phyloP scores from a whole-genome alignment of 257 asterid genomes.

The Jaltomata sinuosa region DNA sequence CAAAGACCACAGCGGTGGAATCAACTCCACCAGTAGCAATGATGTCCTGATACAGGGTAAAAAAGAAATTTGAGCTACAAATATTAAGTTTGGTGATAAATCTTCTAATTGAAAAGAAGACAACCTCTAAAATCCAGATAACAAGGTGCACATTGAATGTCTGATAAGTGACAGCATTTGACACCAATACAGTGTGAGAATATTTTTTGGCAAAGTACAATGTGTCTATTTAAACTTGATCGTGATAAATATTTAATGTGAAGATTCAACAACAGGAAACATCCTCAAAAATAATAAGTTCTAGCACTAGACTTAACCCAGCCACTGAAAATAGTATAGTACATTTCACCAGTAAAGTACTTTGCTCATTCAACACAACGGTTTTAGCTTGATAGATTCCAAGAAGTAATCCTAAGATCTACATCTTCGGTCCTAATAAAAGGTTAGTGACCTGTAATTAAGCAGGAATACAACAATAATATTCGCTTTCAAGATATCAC shows the following conservation, averaged over 20 bases:
- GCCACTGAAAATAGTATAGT: not conserved
- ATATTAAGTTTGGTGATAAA: not conserved
- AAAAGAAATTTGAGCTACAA: not conserved
- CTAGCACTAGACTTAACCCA: not conserved
- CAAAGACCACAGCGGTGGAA: slow-evolving; percentile 76
- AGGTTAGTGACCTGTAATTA: not conserved
- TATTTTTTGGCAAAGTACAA: not conserved
- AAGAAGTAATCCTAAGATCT: not conserved
- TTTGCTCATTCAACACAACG: not conserved
- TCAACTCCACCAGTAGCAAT: slow-evolving; percentile 92
- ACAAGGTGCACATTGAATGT: not conserved
- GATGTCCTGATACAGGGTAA: slow-evolving; percentile 43
- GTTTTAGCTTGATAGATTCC: not conserved
- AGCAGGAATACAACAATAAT: not conserved
- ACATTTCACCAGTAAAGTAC: not conserved
- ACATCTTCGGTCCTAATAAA: not conserved
- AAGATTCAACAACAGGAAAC: not conserved
- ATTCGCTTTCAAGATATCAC: not conserved
- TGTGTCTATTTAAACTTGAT: not conserved
- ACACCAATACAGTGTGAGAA: not conserved
- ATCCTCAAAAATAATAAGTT: not conserved
- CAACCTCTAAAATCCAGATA: not conserved
- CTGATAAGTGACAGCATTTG: not conserved
- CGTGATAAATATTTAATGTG: not conserved
- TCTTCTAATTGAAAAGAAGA: not conserved